Evolutionary conservation across 2,329 filamentous ascomycete genomes (phyloP).

Genomic region (Trichoderma koningii): DNA sequence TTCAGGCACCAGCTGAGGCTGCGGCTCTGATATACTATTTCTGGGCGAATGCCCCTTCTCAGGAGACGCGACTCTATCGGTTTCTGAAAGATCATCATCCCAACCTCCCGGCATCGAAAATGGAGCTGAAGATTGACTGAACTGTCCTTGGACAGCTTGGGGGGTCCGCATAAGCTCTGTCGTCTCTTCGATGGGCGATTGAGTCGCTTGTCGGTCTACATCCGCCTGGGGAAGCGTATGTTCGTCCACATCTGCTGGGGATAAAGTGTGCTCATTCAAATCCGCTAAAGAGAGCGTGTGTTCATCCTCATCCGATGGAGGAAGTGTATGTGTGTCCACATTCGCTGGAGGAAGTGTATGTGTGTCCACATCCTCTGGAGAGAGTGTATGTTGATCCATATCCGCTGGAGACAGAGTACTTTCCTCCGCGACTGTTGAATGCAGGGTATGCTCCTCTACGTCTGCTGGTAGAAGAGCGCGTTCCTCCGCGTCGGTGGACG

Average conservation of each 20-base stretch:
- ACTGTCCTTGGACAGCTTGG: slow-evolving; percentile 24
- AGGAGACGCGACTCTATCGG: slow-evolving; percentile 24
- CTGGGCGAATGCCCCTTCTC: slow-evolving; percentile 20
- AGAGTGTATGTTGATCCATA: background rate
- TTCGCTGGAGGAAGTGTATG: no score
- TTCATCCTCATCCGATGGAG: no score
- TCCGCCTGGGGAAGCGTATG: background rate
- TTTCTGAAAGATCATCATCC: slow-evolving; percentile 40
- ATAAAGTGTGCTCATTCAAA: no score
- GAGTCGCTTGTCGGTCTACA: background rate
- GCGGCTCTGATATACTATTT: slow-evolving; percentile 14
- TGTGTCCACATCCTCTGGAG: no score
- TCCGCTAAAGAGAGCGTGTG: background rate
- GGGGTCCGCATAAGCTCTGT: background rate
- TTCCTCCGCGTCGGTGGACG: background rate
- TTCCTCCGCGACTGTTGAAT: no score
- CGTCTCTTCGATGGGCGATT: background rate
- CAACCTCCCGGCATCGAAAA: slow-evolving; percentile 55
- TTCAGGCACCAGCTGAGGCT: background rate
- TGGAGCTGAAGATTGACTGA: slow-evolving; percentile 8
- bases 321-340: no score
- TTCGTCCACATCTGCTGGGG: background rate
- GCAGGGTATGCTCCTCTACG: no score
- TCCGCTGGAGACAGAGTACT: no score
- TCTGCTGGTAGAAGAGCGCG: background rate